Base-by-base conservation (phyloP, 1,284 basidiomycete species). In the Golubevia sp. region DNA sequence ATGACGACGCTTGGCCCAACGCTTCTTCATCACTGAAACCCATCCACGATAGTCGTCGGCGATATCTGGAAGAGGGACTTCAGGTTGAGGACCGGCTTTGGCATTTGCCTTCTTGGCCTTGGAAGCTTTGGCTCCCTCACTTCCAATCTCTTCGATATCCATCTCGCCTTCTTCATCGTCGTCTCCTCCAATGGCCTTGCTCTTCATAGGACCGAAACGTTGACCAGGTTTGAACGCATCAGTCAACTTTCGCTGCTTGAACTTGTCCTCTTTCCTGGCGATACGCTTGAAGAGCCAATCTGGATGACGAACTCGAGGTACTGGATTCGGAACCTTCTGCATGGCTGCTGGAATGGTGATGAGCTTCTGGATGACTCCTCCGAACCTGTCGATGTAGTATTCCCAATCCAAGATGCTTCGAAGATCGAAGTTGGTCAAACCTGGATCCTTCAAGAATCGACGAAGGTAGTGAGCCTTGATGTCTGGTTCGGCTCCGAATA, bases 271-370 rank as follows among this genome's bases (percentile, higher is more conserved):
- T 6, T 73, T 63, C 4, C 71, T 72, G 15, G 81, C 73, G 3
- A 83, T 77, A n/a, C 81, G 66, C 62, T 76, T 74, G 63, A 69
- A 70, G 18, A 83, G 73, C 81, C 81, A 83, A 58, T 83, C 81
- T 1, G 81, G 81, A 54, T 83, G 81, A 2, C 81, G 70, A 11
- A 83, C 73, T 13, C 81, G 61, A 21, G 81, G 81, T 15, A 83
- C 81, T 4, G 81, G 81, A 53, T 83, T 83, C 23, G 70, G 67
- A 23, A 83, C 78, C 56, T 72, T 71, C 68, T 83, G 81, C 81
- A 83, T 83, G n/a, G 81, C 81, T 3, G 81, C 81, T 3, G 81
- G 81, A 50, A 83, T 83, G n/a, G 81, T 83, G 66, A 83, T 83
- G 52, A 83, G 72, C 68, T 83, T 83, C 66, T 83, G 81, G 56